Base-by-base conservation (phyloP, 2,329 filamentous ascomycete species). In the Fonsecaea multimorphosa region DNA sequence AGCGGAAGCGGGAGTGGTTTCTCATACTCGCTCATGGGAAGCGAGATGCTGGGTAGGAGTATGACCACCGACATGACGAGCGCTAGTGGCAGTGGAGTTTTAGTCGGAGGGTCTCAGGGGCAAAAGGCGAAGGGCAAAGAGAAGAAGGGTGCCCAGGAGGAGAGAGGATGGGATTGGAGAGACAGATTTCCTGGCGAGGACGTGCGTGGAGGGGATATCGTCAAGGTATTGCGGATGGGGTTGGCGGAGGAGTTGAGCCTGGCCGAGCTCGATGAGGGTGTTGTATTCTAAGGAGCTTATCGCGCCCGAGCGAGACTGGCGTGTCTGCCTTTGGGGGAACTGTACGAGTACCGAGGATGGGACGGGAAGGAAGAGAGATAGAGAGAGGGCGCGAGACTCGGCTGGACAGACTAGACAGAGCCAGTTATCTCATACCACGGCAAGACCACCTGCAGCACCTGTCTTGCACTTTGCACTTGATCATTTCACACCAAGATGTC, bases 101-200 rank as follows among this genome's bases (percentile, higher is more conserved):
- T 81, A 1, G 76, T 76, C 22, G 27, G 52, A 14, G 44, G 44
- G 19, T 2, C 44, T 3, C 53, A 52, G n/a, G 58, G 58, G 19
- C 44, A 52, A 22, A 71, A 49, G 70, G 72, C 7, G 49, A 49
- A 59, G 63, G 5, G 65, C 54, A 86, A 54, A 19, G 29, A 31
- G 3, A 31, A 6, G 24, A 52, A 24, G 34, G 22, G 12, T 11
- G 14, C 22, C 11, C 11, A 51, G 27, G 19, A 27, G 31, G 24
- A n/a, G 69, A 81, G 90, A 60, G 87, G 87, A 12, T 93, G 90
- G 91, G 91, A 88, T 81, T 96, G 90, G 89, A 81, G 87, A 74
- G 80, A 79, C 8, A 83, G 82, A 1, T 79, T 91, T 57, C 76
- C 80, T 12, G 84, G 85, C 53, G 75, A 80, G 40, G 84, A 85